Conservation (phyloP, 805 yeast species). For the Teunomyces cretensis region DNA sequence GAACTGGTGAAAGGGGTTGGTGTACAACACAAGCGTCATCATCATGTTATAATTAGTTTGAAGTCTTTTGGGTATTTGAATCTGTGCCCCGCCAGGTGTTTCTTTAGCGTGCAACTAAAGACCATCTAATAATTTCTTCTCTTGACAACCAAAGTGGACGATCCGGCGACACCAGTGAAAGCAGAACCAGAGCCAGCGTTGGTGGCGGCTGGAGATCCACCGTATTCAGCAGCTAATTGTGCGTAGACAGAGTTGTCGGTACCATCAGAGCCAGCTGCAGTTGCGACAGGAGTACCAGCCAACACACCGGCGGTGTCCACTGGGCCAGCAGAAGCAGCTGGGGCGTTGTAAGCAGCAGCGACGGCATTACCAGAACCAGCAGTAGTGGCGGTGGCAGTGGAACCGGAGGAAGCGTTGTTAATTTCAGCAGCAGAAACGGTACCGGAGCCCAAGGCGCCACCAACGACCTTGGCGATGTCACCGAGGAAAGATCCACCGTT, state of each 20-base stretch:
- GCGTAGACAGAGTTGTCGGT: constrained; percentile 9
- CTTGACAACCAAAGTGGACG: constrained; percentile 7
- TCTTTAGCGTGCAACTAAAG: neutral
- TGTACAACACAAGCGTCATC: neutral
- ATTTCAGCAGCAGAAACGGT: constrained; percentile 17
- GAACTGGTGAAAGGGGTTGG: neutral
- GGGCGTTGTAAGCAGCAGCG: constrained; percentile 11
- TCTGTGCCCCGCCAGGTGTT: too few species aligned
- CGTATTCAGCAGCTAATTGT: constrained; percentile 12
- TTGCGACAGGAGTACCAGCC: constrained; percentile 8
- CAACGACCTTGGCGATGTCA: constrained; percentile 27
- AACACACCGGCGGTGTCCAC: constrained; percentile 8
- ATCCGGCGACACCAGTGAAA: constrained; percentile 3
- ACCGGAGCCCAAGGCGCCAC: constrained; percentile 25
- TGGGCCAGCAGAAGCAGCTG: constrained; percentile 8
- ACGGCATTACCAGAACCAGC: constrained; percentile 13
- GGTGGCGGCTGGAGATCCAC: constrained; percentile 5
- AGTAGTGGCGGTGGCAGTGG: constrained; percentile 12
- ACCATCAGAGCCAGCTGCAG: constrained; percentile 8
- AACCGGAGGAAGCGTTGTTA: constrained; percentile 17
- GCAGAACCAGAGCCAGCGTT: constrained; percentile 4
- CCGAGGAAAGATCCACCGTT: constrained; percentile 27
- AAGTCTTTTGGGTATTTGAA: constrained; percentile 1
- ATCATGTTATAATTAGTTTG: neutral
- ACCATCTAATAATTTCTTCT: constrained; percentile 16